Conservation (phyloP, 305 asterid species). For the Fraxinus albicans region DNA sequence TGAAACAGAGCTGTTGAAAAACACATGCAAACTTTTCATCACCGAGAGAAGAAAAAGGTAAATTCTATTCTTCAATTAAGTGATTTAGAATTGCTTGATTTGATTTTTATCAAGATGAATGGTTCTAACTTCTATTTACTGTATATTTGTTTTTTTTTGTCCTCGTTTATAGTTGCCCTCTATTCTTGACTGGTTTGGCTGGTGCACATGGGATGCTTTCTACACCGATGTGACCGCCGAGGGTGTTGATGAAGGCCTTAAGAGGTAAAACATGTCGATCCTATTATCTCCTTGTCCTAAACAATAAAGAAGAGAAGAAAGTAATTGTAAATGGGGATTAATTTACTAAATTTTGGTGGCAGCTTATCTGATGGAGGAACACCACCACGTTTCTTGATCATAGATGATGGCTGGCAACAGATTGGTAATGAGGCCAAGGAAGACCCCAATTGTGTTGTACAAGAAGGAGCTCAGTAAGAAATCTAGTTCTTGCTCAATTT, state of each 20-base stretch:
- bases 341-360: slow-evolving; percentile 22
- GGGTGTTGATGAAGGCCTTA: slow-evolving; percentile 91
- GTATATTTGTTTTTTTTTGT: slow-evolving; percentile 11
- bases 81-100: slow-evolving; percentile 5
- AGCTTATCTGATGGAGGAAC: slow-evolving; percentile 90
- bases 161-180: slow-evolving; percentile 60
- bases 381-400: slow-evolving; percentile 88
- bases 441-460: slow-evolving; percentile 66
- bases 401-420: slow-evolving; percentile 99
- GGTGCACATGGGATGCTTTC: slow-evolving; percentile 99
- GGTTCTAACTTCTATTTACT: slow-evolving; percentile 1
- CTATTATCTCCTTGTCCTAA: not conserved
- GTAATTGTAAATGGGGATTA: not conserved
- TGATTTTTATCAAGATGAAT: slow-evolving; percentile 5
- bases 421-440: slow-evolving; percentile 69
- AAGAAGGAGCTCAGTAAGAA: slow-evolving; percentile 98
- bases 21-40: slow-evolving; percentile 88
- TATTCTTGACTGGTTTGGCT: slow-evolving; percentile 91
- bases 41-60: slow-evolving; percentile 85
- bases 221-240: slow-evolving; percentile 98
- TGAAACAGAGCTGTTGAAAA: slow-evolving; percentile 76
- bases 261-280: slow-evolving; percentile 45
- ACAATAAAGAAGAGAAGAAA: not conserved
- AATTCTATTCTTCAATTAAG: not conserved
- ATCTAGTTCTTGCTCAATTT: not conserved